phyloP scores from a whole-genome alignment of 352 stramenopile genomes.

The Globisporangium sylvaticum region DNA sequence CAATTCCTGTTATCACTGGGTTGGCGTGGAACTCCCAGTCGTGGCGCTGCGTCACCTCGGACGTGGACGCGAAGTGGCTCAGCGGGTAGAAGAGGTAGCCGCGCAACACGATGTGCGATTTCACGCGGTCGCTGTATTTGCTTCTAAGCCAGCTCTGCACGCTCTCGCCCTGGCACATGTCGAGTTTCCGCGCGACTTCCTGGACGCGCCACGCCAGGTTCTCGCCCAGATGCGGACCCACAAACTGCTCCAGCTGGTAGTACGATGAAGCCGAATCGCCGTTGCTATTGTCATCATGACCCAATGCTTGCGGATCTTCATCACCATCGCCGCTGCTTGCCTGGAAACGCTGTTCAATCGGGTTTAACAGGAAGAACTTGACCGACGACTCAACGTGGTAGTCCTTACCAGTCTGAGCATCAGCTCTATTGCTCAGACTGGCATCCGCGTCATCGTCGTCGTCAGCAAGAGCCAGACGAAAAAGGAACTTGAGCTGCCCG shows the following conservation, averaged over 20 bases:
- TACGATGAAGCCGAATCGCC: background rate
- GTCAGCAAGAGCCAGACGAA: slow-evolving; percentile 22
- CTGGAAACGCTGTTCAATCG: slow-evolving; percentile 14
- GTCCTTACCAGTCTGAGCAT: slow-evolving; percentile 18
- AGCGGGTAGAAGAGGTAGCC: slow-evolving; percentile 73
- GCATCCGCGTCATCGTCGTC: background rate
- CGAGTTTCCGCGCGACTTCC: slow-evolving; percentile 64
- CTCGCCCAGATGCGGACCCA: slow-evolving; percentile 67
- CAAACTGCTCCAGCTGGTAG: slow-evolving; percentile 58
- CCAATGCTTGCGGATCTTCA: background rate
- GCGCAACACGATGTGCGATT: slow-evolving; percentile 54
- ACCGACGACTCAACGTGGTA: slow-evolving; percentile 76
- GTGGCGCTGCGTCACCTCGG: slow-evolving; percentile 34
- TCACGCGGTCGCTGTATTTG: slow-evolving; percentile 48
- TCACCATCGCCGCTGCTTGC: too few relatives aligned
- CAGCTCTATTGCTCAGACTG: background rate
- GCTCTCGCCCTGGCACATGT: slow-evolving; percentile 47
- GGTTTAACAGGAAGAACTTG: slow-evolving; percentile 76
- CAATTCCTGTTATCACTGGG: too few relatives aligned
- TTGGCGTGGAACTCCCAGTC: slow-evolving; percentile 49
- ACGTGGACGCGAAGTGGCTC: slow-evolving; percentile 37
- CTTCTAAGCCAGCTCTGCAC: slow-evolving; percentile 46
- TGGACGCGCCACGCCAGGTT: slow-evolving; percentile 70
- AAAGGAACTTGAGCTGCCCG: slow-evolving; percentile 75
- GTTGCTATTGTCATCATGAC: background rate